These are phyloP conservation scores for Trypanosoma platydactyli DNA, from an alignment of 208 protist genomes.

Conservation along the genomic window DNA sequence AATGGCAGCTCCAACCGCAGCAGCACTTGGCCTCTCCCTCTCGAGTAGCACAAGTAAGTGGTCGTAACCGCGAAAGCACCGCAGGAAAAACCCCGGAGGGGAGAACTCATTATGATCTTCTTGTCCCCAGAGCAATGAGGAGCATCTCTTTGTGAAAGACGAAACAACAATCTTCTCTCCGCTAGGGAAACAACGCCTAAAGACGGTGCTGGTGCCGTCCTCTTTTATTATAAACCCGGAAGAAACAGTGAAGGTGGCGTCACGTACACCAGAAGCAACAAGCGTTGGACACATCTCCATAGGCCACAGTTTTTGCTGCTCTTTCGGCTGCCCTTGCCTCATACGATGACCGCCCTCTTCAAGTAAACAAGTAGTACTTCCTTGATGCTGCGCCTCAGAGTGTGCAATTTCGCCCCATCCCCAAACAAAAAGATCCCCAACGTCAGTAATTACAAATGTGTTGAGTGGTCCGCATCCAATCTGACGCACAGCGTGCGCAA, in stretches of 20 bases:
- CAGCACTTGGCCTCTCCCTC: conserved; percentile 36
- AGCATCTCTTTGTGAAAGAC: conserved; percentile 29
- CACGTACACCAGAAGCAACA: conserved; percentile 47
- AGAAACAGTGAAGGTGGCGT: conserved; percentile 52
- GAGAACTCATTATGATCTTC: not conserved
- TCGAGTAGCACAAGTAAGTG: conserved; percentile 51
- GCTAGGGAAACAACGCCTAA: conserved; percentile 34
- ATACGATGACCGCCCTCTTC: not conserved
- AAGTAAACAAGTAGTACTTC: not conserved
- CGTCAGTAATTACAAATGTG: conserved; percentile 63
- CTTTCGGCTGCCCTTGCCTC: not conserved
- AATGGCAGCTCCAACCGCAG: conserved; percentile 40
- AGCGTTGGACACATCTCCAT: conserved; percentile 35
- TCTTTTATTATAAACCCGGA: conserved; percentile 51
- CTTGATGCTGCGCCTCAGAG: conserved; percentile 36
- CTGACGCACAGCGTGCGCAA: conserved; percentile 48
- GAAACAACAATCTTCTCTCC: conserved; percentile 30
- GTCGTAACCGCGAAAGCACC: conserved; percentile 60
- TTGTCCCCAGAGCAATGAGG: not conserved
- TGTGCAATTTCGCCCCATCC: conserved; percentile 55
- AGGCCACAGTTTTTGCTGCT: not conserved
- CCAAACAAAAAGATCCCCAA: conserved; percentile 76
- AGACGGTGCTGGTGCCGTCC: conserved; percentile 45
- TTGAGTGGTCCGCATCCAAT: conserved; percentile 69
- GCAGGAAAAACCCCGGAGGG: conserved; percentile 28